A percentile compares a stretch with the other conserved stretches of the same genome.
phyloP scores from a whole-genome alignment of 148 eudicot species.

The Vaccinium macrocarpon region DNA sequence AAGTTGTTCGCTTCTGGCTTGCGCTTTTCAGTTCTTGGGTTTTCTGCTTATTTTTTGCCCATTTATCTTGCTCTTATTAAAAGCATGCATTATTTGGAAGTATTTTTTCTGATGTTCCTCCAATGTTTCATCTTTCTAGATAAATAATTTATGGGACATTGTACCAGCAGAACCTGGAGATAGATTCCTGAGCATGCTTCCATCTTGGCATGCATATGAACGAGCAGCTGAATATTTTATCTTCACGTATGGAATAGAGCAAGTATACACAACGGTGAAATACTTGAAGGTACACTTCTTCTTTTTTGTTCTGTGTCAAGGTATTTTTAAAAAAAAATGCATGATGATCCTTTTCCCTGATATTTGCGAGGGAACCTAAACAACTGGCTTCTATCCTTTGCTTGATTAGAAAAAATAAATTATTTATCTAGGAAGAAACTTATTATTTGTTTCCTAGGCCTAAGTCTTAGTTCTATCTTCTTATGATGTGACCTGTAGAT shows the following conservation, averaged over 20 bases:
- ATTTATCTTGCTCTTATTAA: not conserved
- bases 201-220: conserved; percentile 99
- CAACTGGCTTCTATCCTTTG: conserved; percentile 6
- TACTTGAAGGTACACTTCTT: conserved; percentile 55
- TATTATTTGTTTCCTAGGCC: not conserved
- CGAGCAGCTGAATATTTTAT: conserved; percentile 81
- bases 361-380: not conserved
- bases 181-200: conserved; percentile 87
- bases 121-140: conserved; percentile 34
- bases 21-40: not conserved
- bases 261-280: conserved; percentile 77
- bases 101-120: conserved; percentile 6
- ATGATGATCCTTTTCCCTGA: not conserved
- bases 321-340: not conserved
- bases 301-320: not conserved
- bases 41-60: not conserved
- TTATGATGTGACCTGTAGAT: not conserved
- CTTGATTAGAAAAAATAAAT: conserved; percentile 1
- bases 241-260: conserved; percentile 66
- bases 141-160: conserved; percentile 68
- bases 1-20: not conserved
- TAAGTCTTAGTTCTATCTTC: not conserved
- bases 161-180: conserved; percentile 80
- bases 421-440: not conserved
- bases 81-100: not conserved